Conservation (phyloP, 495 filamentous ascomycete species). For the Podospora sp. region DNA sequence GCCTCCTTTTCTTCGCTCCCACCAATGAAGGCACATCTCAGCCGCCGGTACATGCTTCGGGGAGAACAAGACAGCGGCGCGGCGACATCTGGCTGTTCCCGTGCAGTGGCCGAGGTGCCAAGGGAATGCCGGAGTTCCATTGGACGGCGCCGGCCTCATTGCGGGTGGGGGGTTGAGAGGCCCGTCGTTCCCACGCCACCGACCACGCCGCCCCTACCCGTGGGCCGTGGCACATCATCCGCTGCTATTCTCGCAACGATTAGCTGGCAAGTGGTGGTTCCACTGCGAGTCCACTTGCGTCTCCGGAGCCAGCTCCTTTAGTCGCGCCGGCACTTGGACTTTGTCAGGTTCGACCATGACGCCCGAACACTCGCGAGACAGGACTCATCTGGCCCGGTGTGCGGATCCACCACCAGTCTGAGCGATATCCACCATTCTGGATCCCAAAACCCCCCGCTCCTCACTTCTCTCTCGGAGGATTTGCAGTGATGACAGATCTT, state of each 20-base stretch:
- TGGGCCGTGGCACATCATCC: background rate
- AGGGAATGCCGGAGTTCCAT: slow-evolving; percentile 11
- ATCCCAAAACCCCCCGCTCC: no score
- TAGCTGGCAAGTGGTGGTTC: background rate
- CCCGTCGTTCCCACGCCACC: slow-evolving; percentile 16
- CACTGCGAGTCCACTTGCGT: background rate
- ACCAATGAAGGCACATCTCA: background rate
- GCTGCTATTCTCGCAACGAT: background rate
- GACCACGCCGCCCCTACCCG: background rate
- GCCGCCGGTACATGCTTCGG: slow-evolving; percentile 18
- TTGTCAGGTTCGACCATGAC: background rate
- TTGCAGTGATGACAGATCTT: no score
- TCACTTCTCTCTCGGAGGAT: no score
- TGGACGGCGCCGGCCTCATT: slow-evolving; percentile 12
- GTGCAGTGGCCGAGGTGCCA: background rate
- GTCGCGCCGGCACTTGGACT: background rate
- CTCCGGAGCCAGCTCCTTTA: background rate
- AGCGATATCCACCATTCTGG: background rate
- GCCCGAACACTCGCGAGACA: background rate
- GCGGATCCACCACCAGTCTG: background rate
- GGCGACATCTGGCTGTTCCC: background rate
- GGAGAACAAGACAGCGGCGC: background rate
- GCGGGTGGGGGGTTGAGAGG: background rate
- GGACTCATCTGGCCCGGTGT: background rate
- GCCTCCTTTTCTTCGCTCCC: background rate